Conservation (phyloP, 257 asterid species). For the Perilla frutescens region DNA sequence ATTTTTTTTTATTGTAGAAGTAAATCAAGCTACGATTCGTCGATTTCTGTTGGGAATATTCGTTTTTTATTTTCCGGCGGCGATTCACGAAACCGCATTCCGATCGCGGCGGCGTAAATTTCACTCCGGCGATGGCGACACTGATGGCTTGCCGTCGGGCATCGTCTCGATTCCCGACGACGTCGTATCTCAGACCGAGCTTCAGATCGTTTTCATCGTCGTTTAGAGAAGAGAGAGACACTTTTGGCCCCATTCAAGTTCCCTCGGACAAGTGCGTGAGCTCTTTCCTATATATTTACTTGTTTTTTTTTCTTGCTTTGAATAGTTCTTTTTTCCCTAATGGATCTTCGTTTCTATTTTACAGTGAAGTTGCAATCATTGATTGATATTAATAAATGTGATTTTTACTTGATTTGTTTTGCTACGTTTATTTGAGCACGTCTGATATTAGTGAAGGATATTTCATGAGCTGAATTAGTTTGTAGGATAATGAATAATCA, state of each 20-base stretch:
- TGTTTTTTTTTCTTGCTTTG: background rate
- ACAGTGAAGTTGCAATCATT: background rate
- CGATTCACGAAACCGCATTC: constrained; percentile 3
- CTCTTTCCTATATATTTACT: background rate
- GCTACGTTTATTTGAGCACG: background rate
- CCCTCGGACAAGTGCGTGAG: constrained; percentile 67
- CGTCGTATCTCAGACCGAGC: constrained; percentile 42
- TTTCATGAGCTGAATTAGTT: background rate
- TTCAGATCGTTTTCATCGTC: constrained; percentile 69
- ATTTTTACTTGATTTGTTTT: background rate
- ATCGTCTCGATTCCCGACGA: constrained; percentile 49
- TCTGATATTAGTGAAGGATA: background rate
- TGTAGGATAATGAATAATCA: constrained; percentile 8
- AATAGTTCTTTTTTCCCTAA: background rate
- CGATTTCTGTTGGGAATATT: constrained; percentile 17
- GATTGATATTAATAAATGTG: background rate
- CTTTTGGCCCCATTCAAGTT: constrained; percentile 92
- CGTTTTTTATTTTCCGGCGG: constrained; percentile 18
- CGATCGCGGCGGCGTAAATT: constrained; percentile 21
- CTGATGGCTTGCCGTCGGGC: constrained; percentile 60
- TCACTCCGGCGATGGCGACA: constrained; percentile 59
- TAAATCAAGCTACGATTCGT: constrained; percentile 29
- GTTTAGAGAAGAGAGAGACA: constrained; percentile 86
- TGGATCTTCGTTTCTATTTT: constrained; percentile 21
- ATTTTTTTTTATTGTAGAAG: constrained; percentile 4